Conservation (phyloP, 768 basidiomycete species). For the Boletus subparvulus region DNA sequence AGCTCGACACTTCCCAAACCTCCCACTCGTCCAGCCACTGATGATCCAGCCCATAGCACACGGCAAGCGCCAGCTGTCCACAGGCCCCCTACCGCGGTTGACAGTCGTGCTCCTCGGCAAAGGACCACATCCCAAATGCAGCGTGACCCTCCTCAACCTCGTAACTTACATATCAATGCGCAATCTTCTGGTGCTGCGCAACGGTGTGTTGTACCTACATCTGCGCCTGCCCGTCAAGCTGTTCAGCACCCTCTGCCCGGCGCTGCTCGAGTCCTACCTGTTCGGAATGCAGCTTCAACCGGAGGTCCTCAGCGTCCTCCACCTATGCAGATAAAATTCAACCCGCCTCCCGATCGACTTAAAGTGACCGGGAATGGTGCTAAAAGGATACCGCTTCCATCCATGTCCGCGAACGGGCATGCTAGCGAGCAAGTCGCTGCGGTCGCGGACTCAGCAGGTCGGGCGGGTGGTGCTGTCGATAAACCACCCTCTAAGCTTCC, state of each 20-base stretch:
- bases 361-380: constrained; percentile 32
- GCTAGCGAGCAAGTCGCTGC: constrained; percentile 1
- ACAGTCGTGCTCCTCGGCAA: constrained; percentile 16
- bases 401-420: constrained; percentile 3
- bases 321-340: constrained; percentile 23
- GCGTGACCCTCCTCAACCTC: constrained; percentile 16
- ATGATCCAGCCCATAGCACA: background rate
- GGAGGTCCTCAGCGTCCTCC: constrained; percentile 29
- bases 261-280: constrained; percentile 2
- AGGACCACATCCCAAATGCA: constrained; percentile 20
- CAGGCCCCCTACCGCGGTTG: background rate
- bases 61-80: constrained; percentile 11
- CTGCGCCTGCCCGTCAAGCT: constrained; percentile 9
- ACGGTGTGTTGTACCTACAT: constrained; percentile 14
- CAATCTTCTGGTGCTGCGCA: constrained; percentile 23
- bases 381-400: constrained; percentile 33
- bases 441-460: background rate
- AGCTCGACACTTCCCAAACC: constrained; percentile 11
- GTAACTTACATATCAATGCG: constrained; percentile 11
- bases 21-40: constrained; percentile 5
- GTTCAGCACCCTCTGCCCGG: constrained; percentile 6
- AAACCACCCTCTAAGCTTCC: constrained; percentile 13
- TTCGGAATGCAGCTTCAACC: constrained; percentile 1
- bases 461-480: background rate
- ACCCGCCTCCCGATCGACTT: constrained; percentile 21